Evolutionary conservation across 805 yeast species (phyloP).

Genomic region (Hanseniaspora vineae): DNA sequence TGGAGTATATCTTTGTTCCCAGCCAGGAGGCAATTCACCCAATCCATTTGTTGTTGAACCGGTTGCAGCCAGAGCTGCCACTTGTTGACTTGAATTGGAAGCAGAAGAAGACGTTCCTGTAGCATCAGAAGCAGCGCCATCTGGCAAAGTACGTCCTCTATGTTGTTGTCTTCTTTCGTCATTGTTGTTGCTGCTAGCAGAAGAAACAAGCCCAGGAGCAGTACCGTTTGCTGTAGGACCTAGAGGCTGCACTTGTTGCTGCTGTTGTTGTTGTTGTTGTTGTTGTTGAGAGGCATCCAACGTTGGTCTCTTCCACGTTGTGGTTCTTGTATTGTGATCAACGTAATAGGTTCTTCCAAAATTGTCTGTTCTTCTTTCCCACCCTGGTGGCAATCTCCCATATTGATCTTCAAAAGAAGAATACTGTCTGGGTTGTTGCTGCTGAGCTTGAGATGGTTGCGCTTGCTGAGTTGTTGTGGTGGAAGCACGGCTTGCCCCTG

Average conservation of each 20-base stretch:
- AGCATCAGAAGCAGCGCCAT: conserved; percentile 35
- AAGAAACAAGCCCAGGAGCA: conserved; percentile 15
- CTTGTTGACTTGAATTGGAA: conserved; percentile 34
- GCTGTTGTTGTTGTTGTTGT: conserved; percentile 18
- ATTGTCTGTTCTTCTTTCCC: conserved; percentile 98
- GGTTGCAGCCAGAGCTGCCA: conserved; percentile 49
- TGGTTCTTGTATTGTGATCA: conserved; percentile 93
- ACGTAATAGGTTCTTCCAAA: conserved; percentile 96
- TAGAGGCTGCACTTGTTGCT: conserved; percentile 35
- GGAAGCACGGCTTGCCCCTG: no score
- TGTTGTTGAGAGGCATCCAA: conserved; percentile 40
- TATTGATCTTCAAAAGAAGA: conserved; percentile 95
- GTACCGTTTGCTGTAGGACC: conserved; percentile 4
- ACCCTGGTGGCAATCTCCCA: conserved; percentile 94
- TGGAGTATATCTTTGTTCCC: conserved; percentile 98
- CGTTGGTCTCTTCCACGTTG: conserved; percentile 98
- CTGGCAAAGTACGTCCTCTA: conserved; percentile 82
- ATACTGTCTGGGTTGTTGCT: conserved; percentile 40
- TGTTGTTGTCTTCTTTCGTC: conserved; percentile 88
- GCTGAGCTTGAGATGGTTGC: conserved; percentile 13
- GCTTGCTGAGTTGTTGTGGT: conserved; percentile 1
- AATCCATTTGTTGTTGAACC: conserved; percentile 89
- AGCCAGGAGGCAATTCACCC: conserved; percentile 95
- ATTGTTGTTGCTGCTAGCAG: conserved; percentile 31
- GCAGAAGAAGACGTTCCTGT: conserved; percentile 34